phyloP scores from a whole-genome alignment of 148 eudicot species.

The Selenicereus undatus region DNA sequence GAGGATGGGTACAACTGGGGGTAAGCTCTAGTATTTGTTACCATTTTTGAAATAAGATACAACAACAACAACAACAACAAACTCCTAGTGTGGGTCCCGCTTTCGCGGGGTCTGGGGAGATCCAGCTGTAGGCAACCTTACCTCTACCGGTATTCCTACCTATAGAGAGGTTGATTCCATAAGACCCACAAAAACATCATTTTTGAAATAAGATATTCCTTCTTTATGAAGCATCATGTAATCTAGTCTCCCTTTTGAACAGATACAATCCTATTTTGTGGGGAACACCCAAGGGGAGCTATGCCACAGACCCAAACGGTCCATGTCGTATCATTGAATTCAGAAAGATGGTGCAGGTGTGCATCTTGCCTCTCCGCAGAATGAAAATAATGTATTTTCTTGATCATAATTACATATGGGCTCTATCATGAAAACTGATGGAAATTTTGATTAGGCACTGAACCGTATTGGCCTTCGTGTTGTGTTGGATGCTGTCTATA shows the following conservation, averaged over 20 bases:
- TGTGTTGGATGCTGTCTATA: constrained; percentile 95
- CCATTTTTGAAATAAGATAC: background rate
- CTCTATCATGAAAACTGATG: background rate
- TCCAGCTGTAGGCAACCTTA: too few species aligned
- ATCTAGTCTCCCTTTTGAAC: constrained; percentile 16
- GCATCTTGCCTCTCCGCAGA: constrained; percentile 3
- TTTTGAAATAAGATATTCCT: background rate
- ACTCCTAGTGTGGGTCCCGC: too few species aligned
- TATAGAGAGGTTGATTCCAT: too few species aligned
- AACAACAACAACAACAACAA: too few species aligned
- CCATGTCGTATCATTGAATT: constrained; percentile 70
- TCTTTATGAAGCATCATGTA: background rate
- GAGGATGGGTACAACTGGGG: constrained; percentile 98
- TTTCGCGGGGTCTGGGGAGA: too few species aligned
- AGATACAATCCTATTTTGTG: constrained; percentile 92
- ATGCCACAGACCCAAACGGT: constrained; percentile 87
- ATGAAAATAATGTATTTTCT: background rate
- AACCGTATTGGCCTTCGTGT: constrained; percentile 81
- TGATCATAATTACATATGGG: background rate
- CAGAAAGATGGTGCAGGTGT: constrained; percentile 92
- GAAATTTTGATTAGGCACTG: constrained; percentile 52
- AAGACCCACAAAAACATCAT: too few species aligned
- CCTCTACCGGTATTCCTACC: too few species aligned
- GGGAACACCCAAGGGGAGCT: constrained; percentile 99
- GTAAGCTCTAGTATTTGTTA: constrained; percentile 32